These are phyloP conservation scores for Fusarium duplospermum DNA, from an alignment of 2,329 filamentous ascomycete species.

Conservation along the genomic window DNA sequence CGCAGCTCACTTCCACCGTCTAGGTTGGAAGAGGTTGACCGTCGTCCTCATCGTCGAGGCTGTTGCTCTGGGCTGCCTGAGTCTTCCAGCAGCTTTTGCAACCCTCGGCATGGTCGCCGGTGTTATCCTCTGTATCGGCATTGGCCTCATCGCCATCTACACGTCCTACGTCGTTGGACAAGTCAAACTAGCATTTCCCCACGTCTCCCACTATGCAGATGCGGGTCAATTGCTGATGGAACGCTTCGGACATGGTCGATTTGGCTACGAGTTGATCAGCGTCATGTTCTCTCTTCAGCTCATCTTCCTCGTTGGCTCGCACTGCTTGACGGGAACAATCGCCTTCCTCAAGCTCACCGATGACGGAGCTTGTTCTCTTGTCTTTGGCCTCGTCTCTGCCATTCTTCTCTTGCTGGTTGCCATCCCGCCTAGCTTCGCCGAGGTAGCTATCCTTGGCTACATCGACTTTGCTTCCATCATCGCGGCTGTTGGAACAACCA, in stretches of 20 bases:
- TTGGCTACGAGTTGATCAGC: not conserved
- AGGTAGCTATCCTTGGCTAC: not conserved
- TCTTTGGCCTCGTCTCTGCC: not conserved
- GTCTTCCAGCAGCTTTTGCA: not conserved
- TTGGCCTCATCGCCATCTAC: not conserved
- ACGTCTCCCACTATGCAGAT: not conserved
- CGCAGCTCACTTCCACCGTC: not conserved
- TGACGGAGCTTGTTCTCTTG: not conserved
- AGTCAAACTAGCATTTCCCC: not conserved
- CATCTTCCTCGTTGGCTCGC: not conserved
- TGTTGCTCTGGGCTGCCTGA: not conserved
- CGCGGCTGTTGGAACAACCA: not conserved
- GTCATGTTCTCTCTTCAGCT: not conserved
- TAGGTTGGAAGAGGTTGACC: not conserved
- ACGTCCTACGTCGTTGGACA: not conserved
- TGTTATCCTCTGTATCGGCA: not conserved
- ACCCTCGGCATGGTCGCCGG: not conserved
- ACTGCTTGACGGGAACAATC: not conserved
- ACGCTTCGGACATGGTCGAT: not conserved
- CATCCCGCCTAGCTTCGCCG: not conserved
- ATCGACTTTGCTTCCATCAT: not conserved
- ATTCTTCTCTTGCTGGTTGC: not conserved
- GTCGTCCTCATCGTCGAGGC: not conserved
- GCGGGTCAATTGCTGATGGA: not conserved
- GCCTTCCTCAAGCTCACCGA: not conserved